phyloP scores from a whole-genome alignment of 495 filamentous ascomycete species.

The Jackrogersella minutella region DNA sequence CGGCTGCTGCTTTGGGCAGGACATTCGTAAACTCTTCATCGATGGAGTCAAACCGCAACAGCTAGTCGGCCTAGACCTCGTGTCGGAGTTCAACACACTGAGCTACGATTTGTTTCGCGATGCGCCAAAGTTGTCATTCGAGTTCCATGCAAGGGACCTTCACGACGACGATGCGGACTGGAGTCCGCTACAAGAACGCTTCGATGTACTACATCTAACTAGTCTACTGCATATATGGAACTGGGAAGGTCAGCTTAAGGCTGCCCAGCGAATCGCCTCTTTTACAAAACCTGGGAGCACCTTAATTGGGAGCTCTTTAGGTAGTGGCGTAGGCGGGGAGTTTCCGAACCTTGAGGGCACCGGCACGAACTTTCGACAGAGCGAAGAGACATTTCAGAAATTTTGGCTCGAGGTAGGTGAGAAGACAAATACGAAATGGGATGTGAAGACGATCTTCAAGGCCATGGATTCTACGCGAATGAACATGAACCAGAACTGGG shows the following conservation, averaged over 20 bases:
- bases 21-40: slow-evolving; percentile 5
- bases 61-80: background rate
- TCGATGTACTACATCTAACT: background rate
- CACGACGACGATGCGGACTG: slow-evolving; percentile 3
- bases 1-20: slow-evolving; percentile 8
- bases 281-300: slow-evolving; percentile 1
- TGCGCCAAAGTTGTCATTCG: background rate
- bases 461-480: background rate
- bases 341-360: slow-evolving; percentile 3
- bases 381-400: slow-evolving; percentile 1
- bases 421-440: slow-evolving; percentile 1
- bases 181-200: background rate
- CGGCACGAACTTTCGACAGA: slow-evolving; percentile 7
- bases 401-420: slow-evolving; percentile 10
- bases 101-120: slow-evolving; percentile 11
- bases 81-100: slow-evolving; percentile 1
- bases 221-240: slow-evolving; percentile 8
- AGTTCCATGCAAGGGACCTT: slow-evolving; percentile 1
- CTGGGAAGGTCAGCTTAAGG: slow-evolving; percentile 6
- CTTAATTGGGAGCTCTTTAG: slow-evolving; percentile 1
- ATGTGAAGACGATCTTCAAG: background rate
- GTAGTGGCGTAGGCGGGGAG: slow-evolving; percentile 1
- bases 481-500: slow-evolving; percentile 8
- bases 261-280: slow-evolving; percentile 1
- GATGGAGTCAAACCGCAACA: background rate